Evolutionary conservation across 192 early-diverging fungal species (phyloP), one percentile per base, ranked within the genome.

Genomic region (Phycomyces blakesleeanus): DNA sequence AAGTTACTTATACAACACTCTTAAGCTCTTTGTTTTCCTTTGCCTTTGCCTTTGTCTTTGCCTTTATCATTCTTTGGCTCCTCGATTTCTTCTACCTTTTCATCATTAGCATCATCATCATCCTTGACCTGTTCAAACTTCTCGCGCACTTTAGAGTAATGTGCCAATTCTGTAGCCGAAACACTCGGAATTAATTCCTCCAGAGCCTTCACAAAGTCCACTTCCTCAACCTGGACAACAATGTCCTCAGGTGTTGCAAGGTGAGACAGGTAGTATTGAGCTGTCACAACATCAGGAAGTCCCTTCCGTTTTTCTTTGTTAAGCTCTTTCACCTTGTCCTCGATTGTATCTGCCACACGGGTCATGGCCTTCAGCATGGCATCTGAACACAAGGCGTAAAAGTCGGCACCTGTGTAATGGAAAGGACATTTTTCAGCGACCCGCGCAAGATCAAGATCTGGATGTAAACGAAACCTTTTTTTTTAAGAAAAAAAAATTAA

Each of bases 331-430:
- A 82, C 76, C 52, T 80, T 83, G 2, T 58, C 66, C 59, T 82
- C 85, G 12, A 95, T 87, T 0, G 76, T 61, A 34, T 88, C 78
- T 11, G 97, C 95, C 0, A 87, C 91, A 49, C 96, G 84, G 12
- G 89, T 75, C 86, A 99, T 97, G 11, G 97, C 95, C 66, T 98
- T 96, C 11, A 99, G 80, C 80, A 96, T 91, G 0, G 97, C 93
- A 69, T 98, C 96, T 20, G 97, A 93, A 68, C 95, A 98, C 39
- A 99, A 78, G 0, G 97, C 97, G 69, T 99, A 99, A 65, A 98
- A 94, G 71, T 99, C 97, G 15, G 97, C 97, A 29, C 97, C 97
- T 0, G 97, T 98, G 55, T 92, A 94, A 60, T 93, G 86, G 66
- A 95, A 88, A 5, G 96, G 97, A 56, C 92, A 94, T 52, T 81